Evolutionary conservation across 768 basidiomycete genomes (phyloP).

Genomic region (Boletus reticulatus): DNA sequence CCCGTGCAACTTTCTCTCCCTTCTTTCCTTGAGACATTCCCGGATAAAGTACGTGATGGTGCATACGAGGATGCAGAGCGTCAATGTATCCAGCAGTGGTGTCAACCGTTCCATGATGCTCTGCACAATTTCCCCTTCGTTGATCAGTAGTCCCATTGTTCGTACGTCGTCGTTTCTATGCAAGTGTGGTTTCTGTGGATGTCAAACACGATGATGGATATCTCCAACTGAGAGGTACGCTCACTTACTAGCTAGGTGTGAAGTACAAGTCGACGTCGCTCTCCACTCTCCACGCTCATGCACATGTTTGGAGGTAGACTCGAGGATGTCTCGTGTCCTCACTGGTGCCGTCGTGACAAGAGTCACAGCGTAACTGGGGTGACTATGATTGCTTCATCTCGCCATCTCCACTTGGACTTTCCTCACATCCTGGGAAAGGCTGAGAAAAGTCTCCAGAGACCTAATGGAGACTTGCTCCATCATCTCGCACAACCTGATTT

Average conservation of each 20-base stretch:
- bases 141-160: constrained; percentile 19
- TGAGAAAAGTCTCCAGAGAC: too few species aligned
- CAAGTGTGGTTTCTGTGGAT: not conserved
- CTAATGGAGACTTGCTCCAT: too few species aligned
- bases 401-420: too few species aligned
- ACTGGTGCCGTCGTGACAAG: too few species aligned
- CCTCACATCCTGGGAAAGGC: too few species aligned
- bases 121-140: constrained; percentile 16
- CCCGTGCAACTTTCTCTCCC: constrained; percentile 16
- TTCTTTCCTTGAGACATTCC: constrained; percentile 15
- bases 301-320: not conserved
- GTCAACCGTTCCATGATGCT: constrained; percentile 6
- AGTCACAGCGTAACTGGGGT: too few species aligned
- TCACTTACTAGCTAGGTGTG: not conserved
- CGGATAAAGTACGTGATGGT: constrained; percentile 18
- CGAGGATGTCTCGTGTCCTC: constrained; percentile 4
- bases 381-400: too few species aligned
- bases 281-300: not conserved
- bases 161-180: not conserved
- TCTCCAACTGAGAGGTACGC: not conserved
- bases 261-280: not conserved
- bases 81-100: constrained; percentile 10
- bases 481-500: too few species aligned
- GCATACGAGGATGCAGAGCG: constrained; percentile 14
- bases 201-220: not conserved